phyloP scores from a whole-genome alignment of 106 monocot species.

The Dendrobium catenatum region DNA sequence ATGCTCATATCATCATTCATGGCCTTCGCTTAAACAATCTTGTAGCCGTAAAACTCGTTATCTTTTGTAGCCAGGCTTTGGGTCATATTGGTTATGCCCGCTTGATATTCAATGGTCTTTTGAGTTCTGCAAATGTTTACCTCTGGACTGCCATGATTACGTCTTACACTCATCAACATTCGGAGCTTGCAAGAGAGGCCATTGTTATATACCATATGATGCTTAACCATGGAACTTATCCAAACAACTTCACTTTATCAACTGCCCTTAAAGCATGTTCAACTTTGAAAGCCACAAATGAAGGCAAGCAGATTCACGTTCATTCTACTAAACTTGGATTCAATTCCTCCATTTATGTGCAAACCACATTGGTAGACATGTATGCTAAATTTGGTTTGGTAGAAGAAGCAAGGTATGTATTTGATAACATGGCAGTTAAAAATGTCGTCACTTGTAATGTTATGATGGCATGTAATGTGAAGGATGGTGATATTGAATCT shows the following conservation, averaged over 20 bases:
- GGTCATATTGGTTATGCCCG: conserved; percentile 27
- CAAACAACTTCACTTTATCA: conserved; percentile 36
- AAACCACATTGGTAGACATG: conserved; percentile 35
- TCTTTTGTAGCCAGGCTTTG: conserved; percentile 23
- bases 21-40: conserved; percentile 23
- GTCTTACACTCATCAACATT: conserved; percentile 19
- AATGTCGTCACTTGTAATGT: conserved; percentile 35
- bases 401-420: conserved; percentile 18
- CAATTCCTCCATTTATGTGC: conserved; percentile 29
- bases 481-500: conserved; percentile 20
- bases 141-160: conserved; percentile 45
- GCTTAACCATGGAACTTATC: conserved; percentile 22
- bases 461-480: conserved; percentile 38
- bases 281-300: conserved; percentile 19
- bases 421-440: conserved; percentile 6
- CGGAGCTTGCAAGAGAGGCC: conserved; percentile 18
- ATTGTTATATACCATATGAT: conserved; percentile 29
- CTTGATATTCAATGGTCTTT: conserved; percentile 21
- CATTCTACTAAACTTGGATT: conserved; percentile 36
- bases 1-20: conserved; percentile 22
- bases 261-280: conserved; percentile 47
- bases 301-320: conserved; percentile 40
- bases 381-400: conserved; percentile 31
- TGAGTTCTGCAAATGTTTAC: conserved; percentile 35
- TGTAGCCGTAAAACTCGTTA: conserved; percentile 34